Evolutionary conservation across 345 rosid genomes (phyloP).

Genomic region (Salix suchowensis): DNA sequence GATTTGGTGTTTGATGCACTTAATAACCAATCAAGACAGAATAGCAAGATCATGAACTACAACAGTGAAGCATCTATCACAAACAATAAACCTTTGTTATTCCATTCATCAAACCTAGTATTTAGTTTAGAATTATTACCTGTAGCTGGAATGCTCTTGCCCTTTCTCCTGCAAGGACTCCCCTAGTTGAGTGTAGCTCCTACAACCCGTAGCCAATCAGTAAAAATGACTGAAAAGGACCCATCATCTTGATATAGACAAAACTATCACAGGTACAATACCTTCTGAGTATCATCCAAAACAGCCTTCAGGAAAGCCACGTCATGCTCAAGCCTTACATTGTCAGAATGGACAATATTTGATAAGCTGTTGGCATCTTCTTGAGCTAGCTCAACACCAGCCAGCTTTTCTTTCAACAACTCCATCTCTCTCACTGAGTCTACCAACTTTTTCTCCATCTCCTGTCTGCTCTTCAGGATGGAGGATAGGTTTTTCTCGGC

Average conservation of each 20-base stretch:
- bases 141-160: conserved; percentile 92
- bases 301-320: conserved; percentile 96
- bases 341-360: conserved; percentile 87
- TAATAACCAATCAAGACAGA: neutral
- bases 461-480: conserved; percentile 70
- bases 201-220: conserved; percentile 23
- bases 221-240: neutral
- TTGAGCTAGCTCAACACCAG: conserved; percentile 68
- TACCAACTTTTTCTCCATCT: conserved; percentile 63
- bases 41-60: neutral
- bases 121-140: conserved; percentile 31
- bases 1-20: neutral
- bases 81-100: too few relatives aligned
- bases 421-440: conserved; percentile 76
- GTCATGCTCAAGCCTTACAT: conserved; percentile 95
- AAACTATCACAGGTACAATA: conserved; percentile 10
- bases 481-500: conserved; percentile 70
- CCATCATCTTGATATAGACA: neutral
- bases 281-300: conserved; percentile 94
- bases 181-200: conserved; percentile 95
- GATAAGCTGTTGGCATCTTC: conserved; percentile 86
- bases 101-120: neutral
- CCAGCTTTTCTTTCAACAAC: conserved; percentile 76
- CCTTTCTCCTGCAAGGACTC: conserved; percentile 92
- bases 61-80: neutral